Evolutionary conservation across 805 yeast genomes (phyloP).

Genomic region (Debaryomyces tyrocola): DNA sequence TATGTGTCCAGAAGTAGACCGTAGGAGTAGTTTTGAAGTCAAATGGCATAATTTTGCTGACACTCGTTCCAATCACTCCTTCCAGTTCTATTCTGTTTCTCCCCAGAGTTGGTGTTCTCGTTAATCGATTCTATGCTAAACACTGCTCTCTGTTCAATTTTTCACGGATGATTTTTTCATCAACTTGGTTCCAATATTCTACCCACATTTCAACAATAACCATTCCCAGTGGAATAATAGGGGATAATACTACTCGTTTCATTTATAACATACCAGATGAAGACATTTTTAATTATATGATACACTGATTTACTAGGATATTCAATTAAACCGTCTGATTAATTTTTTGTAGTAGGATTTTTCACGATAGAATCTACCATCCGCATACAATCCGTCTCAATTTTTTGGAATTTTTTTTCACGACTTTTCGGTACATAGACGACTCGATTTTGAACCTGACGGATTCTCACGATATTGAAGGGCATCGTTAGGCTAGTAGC

Average conservation of each 20-base stretch:
- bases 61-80: too few species aligned
- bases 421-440: not conserved
- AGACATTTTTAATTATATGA: slow-evolving; percentile 27
- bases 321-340: not conserved
- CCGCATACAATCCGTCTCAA: not conserved
- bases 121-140: too few species aligned
- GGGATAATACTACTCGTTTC: not conserved
- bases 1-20: too few species aligned
- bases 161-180: too few species aligned
- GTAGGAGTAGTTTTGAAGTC: too few species aligned
- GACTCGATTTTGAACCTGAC: not conserved
- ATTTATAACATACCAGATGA: slow-evolving; percentile 28
- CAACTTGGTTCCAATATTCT: too few species aligned
- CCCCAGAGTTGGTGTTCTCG: too few species aligned
- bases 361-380: not conserved
- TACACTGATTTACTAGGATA: slow-evolving; percentile 6
- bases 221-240: too few species aligned
- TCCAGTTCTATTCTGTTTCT: too few species aligned
- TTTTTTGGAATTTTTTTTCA: not conserved
- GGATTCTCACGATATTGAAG: not conserved
- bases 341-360: not conserved
- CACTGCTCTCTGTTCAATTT: too few species aligned
- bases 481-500: not conserved
- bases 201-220: too few species aligned
- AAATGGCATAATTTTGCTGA: too few species aligned